These are phyloP conservation scores for Phyllostachys edulis DNA, from an alignment of 176 grass and related monocot genomes.

Conservation along the genomic window DNA sequence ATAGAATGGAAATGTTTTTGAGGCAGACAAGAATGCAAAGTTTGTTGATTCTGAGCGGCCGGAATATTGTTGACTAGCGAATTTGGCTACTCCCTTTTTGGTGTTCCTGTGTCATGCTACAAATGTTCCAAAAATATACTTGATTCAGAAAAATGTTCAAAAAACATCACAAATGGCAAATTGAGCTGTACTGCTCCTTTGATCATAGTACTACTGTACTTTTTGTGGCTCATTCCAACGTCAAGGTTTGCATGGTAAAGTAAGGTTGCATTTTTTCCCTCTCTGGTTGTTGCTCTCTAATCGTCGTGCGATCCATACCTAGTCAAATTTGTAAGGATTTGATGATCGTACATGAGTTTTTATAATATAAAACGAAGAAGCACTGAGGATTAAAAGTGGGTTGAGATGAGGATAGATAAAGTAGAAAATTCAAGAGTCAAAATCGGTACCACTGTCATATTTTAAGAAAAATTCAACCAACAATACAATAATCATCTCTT, in stretches of 20 bases:
- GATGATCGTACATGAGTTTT: not conserved
- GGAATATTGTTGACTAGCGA: conserved; percentile 29
- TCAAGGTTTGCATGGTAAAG: not conserved
- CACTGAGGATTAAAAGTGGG: not conserved
- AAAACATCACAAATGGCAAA: not conserved
- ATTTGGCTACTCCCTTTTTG: not conserved
- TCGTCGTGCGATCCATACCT: not conserved
- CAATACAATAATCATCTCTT: not conserved
- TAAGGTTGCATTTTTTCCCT: not conserved
- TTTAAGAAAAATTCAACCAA: not conserved
- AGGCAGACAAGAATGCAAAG: conserved; percentile 39
- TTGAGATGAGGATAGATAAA: not conserved
- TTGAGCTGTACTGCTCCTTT: not conserved
- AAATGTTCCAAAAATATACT: not conserved
- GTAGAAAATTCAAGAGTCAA: not conserved
- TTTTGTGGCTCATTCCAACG: not conserved
- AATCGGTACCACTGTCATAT: not conserved
- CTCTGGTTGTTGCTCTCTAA: not conserved
- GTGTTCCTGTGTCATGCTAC: not conserved
- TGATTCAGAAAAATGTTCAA: not conserved
- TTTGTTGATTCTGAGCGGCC: not conserved
- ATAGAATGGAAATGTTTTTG: conserved; percentile 15
- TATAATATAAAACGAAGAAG: not conserved
- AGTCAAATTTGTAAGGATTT: not conserved
- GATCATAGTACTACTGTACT: not conserved